Base-by-base conservation (phyloP, 768 basidiomycete genomes). In the Serendipita sp. region DNA sequence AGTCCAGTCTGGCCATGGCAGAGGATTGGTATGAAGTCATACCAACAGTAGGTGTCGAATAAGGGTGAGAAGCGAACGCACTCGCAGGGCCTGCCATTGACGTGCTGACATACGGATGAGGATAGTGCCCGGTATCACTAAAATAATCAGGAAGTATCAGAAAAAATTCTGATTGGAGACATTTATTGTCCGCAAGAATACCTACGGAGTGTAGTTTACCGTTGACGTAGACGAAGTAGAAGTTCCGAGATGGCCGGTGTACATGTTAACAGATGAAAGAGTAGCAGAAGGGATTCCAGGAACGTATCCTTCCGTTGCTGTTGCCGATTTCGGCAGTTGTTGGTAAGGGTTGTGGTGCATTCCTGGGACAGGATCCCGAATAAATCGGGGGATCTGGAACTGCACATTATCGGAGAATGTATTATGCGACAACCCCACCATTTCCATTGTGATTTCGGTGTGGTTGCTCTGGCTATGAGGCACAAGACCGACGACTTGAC, bases 311-410 rank as follows among this genome's bases (percentile, higher is more conserved):
- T 2, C 26, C 3, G 61, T 31, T 13, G 42, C 41, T 28, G 61
- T 41, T n/a, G 42, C 24, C 13, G 61, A 20, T 43, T 61, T 42
- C 17, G 24, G 45, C 61, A 42, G 30, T 13, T 24, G 61, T 44
- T 43, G 61, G 28, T 61, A 28, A 28, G 45, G 42, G 28, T 44
- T 26, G 17, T 44, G 34, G 7, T 38, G 34, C 2, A 38, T 38
- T 38, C 1, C 34, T 38, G 38, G 51, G 34, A 38, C 34, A 3
- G 48, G 34, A 16, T 56, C 62, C n/a, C 33, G 34, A 5, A 63
- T 34, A 43, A 63, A 63, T n/a, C 62, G 51, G 3, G 62, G 62
- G 5, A 63, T 44, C 42, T 56, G 53, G 30, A 63, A 63, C 22
- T 51, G 44, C n/a, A 62, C 62, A 51, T 44, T 34, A 24, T 31